Base-by-base conservation (phyloP, 2,329 filamentous ascomycete species). In the Penicillium sp. region DNA sequence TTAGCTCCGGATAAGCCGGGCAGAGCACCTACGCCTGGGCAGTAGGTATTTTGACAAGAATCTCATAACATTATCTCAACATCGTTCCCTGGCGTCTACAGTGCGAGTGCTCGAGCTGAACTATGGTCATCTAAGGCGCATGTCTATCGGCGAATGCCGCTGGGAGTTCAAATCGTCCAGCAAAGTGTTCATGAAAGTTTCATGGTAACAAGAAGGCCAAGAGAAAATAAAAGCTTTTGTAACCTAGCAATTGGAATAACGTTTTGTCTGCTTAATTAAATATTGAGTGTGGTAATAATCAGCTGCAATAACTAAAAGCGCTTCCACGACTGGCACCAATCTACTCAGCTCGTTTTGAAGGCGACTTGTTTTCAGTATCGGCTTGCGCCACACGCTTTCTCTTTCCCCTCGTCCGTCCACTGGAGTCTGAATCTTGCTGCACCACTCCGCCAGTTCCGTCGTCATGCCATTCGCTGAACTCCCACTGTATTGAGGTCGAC, bases 401-500 rank as follows among this genome's bases (percentile, higher is more conserved):
- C 53, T 75, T 75, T 16, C 65, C 66, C 22, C 57, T 62, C 27
- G 54, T 48, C 22, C 51, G 58, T 16, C 49, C 48, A 22, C 54
- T 47, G 1, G 63, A 63, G n/a, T 60, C 56, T n/a, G 59, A 58
- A 24, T 64, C 63, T 13, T 56, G 57, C 39, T 65, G 56, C 10
- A 42, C n/a, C 61, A 57, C 58, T 5, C 32, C 56, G 43, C 58
- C 57, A 56, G 68, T 58, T 47, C 68, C 79, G 49, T 79, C 81
- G 44, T 72, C 75, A 44, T 79, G 82, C 80, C 84, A 92, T 74
- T 96, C 92, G 38, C 87, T 81, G 59, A 96, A 82, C 73, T 96
- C 91, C 90, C 91, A 96, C 67, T 94, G 88, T 10, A 94, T 82
- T 43, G 79, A 83, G 36, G 86, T 83, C 27, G 77, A 80, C 14